Evolutionary conservation across 805 yeast genomes (phyloP).

Genomic region (Metahyphopichia silvanorum): DNA sequence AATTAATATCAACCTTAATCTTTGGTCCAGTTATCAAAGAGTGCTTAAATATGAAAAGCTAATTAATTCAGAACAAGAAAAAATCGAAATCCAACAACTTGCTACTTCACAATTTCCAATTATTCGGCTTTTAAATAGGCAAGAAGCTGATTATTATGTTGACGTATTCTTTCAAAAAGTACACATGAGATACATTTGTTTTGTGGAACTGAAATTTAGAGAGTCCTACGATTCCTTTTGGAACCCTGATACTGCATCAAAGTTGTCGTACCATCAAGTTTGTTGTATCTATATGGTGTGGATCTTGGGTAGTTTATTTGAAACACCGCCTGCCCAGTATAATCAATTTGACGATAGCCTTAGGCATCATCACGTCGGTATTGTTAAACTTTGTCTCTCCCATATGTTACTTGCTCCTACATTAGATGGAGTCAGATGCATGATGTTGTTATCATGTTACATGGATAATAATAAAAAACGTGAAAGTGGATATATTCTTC

Average conservation of each 20-base stretch:
- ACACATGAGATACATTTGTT: conserved; percentile 43
- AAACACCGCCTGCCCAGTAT: conserved; percentile 4
- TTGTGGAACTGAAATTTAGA: conserved; percentile 11
- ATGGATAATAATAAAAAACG: conserved; percentile 43
- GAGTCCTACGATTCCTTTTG: conserved; percentile 1
- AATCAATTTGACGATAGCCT: conserved; percentile 14
- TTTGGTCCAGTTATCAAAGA: conserved; percentile 1
- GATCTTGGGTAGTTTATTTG: conserved; percentile 36
- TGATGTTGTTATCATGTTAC: conserved; percentile 41
- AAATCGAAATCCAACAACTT: too few species aligned
- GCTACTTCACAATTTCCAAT: conserved; percentile 32
- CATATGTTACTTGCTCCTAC: conserved; percentile 45
- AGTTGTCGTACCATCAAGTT: conserved; percentile 12
- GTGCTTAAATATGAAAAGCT: not conserved
- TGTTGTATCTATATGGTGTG: conserved; percentile 48
- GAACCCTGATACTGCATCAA: not conserved
- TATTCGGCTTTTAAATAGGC: conserved; percentile 24
- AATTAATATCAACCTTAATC: not conserved
- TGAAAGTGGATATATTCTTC: conserved; percentile 47
- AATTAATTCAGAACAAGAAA: not conserved
- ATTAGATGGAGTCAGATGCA: conserved; percentile 41
- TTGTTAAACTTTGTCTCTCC: conserved; percentile 39
- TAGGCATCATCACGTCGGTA: conserved; percentile 32
- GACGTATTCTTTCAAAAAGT: conserved; percentile 38
- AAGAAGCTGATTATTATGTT: conserved; percentile 34